These are phyloP conservation scores for Pleurotus sapidus DNA, from an alignment of 768 basidiomycete genomes.

Conservation along the genomic window DNA sequence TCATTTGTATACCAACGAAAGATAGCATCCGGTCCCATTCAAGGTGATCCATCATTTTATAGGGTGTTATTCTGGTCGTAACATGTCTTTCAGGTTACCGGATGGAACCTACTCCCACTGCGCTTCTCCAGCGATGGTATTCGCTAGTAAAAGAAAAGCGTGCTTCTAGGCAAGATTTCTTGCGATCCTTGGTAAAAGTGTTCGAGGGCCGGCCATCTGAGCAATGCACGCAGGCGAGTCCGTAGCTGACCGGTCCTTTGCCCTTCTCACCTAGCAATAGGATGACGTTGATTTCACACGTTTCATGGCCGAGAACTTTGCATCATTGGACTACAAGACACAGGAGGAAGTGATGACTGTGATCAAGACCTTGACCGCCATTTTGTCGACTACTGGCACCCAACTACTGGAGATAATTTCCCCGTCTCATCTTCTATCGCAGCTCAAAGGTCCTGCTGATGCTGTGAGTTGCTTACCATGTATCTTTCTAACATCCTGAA, in stretches of 20 bases:
- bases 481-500: not conserved
- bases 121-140: conserved; percentile 89
- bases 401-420: conserved; percentile 75
- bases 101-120: conserved; percentile 58
- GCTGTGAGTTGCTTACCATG: not conserved
- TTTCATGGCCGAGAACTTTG: conserved; percentile 94
- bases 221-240: conserved; percentile 54
- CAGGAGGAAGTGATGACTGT: conserved; percentile 90
- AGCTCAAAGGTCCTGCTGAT: conserved; percentile 39
- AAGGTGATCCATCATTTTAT: conserved; percentile 36
- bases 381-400: conserved; percentile 78
- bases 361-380: conserved; percentile 71
- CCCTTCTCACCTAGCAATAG: conserved; percentile 27
- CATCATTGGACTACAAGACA: conserved; percentile 91
- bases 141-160: conserved; percentile 89
- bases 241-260: no score
- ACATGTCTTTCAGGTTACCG: conserved; percentile 53
- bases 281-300: conserved; percentile 83
- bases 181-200: conserved; percentile 76
- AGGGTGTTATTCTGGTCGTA: not conserved
- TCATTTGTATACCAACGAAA: conserved; percentile 84
- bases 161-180: conserved; percentile 79
- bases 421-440: conserved; percentile 65
- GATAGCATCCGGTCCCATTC: conserved; percentile 41
- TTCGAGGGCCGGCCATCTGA: conserved; percentile 71